Evolutionary conservation across 495 filamentous ascomycete genomes (phyloP).

Genomic region (Tuber aestivum): DNA sequence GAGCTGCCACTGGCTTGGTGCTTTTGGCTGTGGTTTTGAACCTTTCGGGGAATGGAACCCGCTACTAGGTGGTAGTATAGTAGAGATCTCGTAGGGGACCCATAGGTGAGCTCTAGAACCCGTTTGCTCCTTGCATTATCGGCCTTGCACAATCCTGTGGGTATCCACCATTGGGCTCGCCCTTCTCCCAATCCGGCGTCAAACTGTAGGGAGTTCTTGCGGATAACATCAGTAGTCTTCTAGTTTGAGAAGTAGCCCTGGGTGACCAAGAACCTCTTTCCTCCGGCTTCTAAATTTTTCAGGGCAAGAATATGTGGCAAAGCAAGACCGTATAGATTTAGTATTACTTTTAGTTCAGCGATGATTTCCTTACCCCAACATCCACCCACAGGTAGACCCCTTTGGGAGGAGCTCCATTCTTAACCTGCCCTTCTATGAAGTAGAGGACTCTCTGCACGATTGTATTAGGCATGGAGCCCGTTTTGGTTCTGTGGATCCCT

Average conservation of each 20-base stretch:
- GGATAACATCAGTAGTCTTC: conserved; percentile 58
- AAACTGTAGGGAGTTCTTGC: conserved; percentile 58
- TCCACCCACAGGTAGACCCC: conserved; percentile 58
- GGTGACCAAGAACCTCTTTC: conserved; percentile 58
- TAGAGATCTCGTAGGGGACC: no score
- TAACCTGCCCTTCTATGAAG: conserved; percentile 60
- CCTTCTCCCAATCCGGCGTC: conserved; percentile 19
- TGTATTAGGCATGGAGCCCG: not conserved
- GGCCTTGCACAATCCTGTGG: conserved; percentile 26
- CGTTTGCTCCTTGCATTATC: conserved; percentile 54
- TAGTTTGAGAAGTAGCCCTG: conserved; percentile 59
- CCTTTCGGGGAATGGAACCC: no score
- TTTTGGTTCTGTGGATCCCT: conserved; percentile 10
- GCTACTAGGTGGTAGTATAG: no score
- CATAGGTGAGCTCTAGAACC: conserved; percentile 57
- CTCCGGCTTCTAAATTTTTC: conserved; percentile 59
- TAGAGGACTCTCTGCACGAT: conserved; percentile 35
- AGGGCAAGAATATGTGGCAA: conserved; percentile 66
- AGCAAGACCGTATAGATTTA: conserved; percentile 52
- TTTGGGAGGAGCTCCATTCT: conserved; percentile 56
- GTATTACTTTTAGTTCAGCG: not conserved
- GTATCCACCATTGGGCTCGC: conserved; percentile 31
- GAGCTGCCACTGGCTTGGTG: no score
- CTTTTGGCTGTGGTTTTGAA: no score
- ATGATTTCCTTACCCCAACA: conserved; percentile 53